Evolutionary conservation across 2,329 filamentous ascomycete species (phyloP).

Genomic region (Fusarium pseudograminearum): DNA sequence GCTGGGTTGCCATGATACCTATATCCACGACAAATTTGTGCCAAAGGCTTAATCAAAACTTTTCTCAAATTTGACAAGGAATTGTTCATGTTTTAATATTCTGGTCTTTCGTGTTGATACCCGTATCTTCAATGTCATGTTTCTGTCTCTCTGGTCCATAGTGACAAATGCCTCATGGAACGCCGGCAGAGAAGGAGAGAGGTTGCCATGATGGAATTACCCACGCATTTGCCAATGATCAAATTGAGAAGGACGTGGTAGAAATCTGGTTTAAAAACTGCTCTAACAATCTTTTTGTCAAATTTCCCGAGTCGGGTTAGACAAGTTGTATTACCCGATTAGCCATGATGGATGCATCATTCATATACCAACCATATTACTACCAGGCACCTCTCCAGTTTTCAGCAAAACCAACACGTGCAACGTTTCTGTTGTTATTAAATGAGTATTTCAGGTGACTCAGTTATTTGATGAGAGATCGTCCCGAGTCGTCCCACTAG

Average conservation of each 20-base stretch:
- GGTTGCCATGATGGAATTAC: conserved; percentile 18
- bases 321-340: background rate
- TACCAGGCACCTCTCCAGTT: background rate
- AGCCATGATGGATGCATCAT: conserved; percentile 18
- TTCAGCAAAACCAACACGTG: background rate
- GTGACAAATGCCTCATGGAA: conserved; percentile 1
- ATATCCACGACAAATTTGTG: background rate
- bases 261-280: no score
- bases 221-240: background rate
- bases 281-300: background rate
- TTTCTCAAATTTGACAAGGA: background rate
- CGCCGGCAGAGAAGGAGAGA: background rate
- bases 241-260: background rate
- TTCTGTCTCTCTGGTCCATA: background rate
- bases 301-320: background rate
- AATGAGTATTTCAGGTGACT: background rate
- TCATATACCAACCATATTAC: background rate
- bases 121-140: background rate
- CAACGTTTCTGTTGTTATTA: background rate
- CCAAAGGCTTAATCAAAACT: no score
- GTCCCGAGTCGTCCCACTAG: background rate
- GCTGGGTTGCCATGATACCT: background rate
- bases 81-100: background rate
- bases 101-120: background rate
- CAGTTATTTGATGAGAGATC: background rate